Evolutionary conservation across 495 filamentous ascomycete species (phyloP), one percentile per base, ranked within the genome.

Genomic region (Penicillium herquei): DNA sequence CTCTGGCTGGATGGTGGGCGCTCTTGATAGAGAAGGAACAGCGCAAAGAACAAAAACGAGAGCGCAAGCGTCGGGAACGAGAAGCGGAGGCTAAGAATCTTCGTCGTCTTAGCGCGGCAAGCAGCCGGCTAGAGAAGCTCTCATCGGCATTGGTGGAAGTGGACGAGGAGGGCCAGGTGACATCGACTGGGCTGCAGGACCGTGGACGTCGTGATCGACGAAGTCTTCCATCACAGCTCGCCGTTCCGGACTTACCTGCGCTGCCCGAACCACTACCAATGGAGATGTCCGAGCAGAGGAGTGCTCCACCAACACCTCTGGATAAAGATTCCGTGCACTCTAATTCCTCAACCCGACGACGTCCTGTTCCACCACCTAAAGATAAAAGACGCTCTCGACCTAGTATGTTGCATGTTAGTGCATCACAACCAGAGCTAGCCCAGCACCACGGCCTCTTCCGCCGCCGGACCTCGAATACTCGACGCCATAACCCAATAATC

Each of bases 11-110:
- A 9, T 98, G 94, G 94, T 98, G 94, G 94, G 89, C 90, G 14
- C 72, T 98, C 21, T 71, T 98, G 54, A 88, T 98, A 49, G 94
- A 98, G 66, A 98, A 98, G 68, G 94, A 98, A 65, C 88, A 95
- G 68, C 83, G 92, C 3, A 98, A 98, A 69, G 88, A 91, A 56
- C 80, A 77, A 53, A 85, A 92, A 56, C 79, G 89, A 58, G 92
- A 98, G 59, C 82, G 85, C 43, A 96, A 91, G 65, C 85, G 95
- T 34, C 90, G 81, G 64, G 92, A 97, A 66, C 83, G 82, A 51
- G 92, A 96, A 58, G 80, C 79, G 13, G 93, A 96, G 63, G 86
- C 85, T 41, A 87, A 92, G 69, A 89, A 81, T 60, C 78, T 91
- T 11, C 82, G 90, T 52, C 86, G 94, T 32, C 78, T 96, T 33